These are phyloP conservation scores for Hevea brasiliensis DNA, from an alignment of 345 rosid genomes.

Conservation along the genomic window DNA sequence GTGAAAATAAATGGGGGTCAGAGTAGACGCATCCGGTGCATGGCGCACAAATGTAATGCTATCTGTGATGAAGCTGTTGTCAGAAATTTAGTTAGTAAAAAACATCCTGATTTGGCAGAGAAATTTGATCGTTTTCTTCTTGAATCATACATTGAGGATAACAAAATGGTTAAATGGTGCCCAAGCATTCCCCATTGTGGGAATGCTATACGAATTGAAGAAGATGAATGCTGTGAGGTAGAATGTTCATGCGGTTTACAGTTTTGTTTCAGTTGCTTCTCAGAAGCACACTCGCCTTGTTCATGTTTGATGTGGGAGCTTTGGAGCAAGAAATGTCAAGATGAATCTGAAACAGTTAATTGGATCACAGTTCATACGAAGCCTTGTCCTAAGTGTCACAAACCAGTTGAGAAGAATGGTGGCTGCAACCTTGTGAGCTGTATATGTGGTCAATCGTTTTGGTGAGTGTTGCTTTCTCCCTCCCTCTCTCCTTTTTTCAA, in stretches of 20 bases:
- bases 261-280: slow-evolving; percentile 84
- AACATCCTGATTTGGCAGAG: slow-evolving; percentile 77
- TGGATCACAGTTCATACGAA: slow-evolving; percentile 89
- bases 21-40: slow-evolving; percentile 85
- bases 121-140: slow-evolving; percentile 88
- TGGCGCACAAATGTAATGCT: slow-evolving; percentile 86
- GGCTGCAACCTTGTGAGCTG: slow-evolving; percentile 93
- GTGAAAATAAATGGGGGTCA: slow-evolving; percentile 91
- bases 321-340: slow-evolving; percentile 75
- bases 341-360: slow-evolving; percentile 83
- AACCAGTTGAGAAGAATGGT: slow-evolving; percentile 80
- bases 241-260: slow-evolving; percentile 89
- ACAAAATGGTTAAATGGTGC: slow-evolving; percentile 97
- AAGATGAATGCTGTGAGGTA: slow-evolving; percentile 75
- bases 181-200: slow-evolving; percentile 95
- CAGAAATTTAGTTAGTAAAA: slow-evolving; percentile 67
- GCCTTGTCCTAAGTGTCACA: slow-evolving; percentile 80
- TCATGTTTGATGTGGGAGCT: slow-evolving; percentile 96
- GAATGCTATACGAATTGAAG: slow-evolving; percentile 84
- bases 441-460: slow-evolving; percentile 78
- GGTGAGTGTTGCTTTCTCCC: slow-evolving; percentile 43
- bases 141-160: slow-evolving; percentile 93
- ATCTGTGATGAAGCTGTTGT: slow-evolving; percentile 83
- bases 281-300: slow-evolving; percentile 87
- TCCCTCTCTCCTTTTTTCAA: neutral